These are phyloP conservation scores for Russula abietina DNA, from an alignment of 768 basidiomycete genomes.

Conservation along the genomic window DNA sequence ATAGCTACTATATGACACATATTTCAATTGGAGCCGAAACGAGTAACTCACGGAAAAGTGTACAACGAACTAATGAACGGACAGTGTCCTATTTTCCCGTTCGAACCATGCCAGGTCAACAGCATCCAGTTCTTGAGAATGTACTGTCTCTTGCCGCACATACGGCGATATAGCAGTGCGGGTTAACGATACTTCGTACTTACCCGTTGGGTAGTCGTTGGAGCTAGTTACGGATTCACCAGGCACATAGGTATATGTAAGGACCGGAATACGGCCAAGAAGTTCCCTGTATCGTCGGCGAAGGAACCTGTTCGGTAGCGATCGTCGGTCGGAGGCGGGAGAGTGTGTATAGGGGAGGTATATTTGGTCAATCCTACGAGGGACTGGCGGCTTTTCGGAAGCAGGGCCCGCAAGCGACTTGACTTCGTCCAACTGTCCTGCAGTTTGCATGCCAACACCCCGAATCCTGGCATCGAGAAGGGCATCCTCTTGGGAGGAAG, in stretches of 20 bases:
- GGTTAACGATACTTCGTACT: conserved; percentile 33
- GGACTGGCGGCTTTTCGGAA: conserved; percentile 20
- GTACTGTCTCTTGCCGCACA: conserved; percentile 9
- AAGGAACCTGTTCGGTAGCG: conserved; percentile 29
- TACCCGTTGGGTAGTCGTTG: background rate
- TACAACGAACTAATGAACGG: background rate
- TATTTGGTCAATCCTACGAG: conserved; percentile 10
- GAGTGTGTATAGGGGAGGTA: background rate
- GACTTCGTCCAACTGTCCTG: conserved; percentile 41
- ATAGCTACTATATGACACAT: too few relatives aligned
- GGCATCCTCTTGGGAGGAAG: conserved; percentile 14
- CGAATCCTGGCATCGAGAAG: conserved; percentile 31
- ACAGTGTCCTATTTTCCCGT: background rate
- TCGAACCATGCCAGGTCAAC: conserved; percentile 36
- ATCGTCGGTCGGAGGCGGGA: background rate
- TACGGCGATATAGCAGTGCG: conserved; percentile 29
- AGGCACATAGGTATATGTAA: conserved; percentile 32
- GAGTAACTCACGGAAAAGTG: background rate
- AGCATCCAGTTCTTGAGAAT: conserved; percentile 27
- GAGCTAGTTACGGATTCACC: background rate
- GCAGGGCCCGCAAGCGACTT: conserved; percentile 39
- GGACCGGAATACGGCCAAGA: conserved; percentile 53
- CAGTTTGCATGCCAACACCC: conserved; percentile 39
- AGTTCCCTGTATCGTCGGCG: conserved; percentile 53
- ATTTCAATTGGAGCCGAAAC: background rate